These are phyloP conservation scores for Lasiosphaeria miniovina DNA, from an alignment of 495 filamentous ascomycete species.

Conservation along the genomic window DNA sequence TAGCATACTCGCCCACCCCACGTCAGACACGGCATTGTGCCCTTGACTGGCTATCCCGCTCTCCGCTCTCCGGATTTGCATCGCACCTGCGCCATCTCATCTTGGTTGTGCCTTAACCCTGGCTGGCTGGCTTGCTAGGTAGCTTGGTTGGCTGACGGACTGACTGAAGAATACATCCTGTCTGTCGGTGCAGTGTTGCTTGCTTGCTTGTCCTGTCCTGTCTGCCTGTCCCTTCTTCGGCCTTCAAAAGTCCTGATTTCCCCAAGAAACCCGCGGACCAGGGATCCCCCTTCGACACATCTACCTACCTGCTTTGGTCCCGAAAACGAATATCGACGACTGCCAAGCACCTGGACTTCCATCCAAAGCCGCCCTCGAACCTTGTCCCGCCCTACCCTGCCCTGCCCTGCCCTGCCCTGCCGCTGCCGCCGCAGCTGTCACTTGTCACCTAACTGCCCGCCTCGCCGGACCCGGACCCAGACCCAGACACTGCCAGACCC, in stretches of 20 bases:
- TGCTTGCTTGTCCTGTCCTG: background rate
- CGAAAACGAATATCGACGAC: background rate
- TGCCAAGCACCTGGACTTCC: background rate
- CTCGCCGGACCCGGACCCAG: background rate
- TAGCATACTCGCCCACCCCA: background rate
- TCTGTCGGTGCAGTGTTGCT: background rate
- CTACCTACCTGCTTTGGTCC: too few species aligned
- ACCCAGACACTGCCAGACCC: background rate
- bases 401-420: background rate
- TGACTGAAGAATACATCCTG: too few species aligned
- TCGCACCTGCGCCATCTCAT: slow-evolving; percentile 10
- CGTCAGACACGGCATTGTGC: slow-evolving; percentile 25
- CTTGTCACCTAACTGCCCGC: background rate
- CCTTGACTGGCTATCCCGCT: slow-evolving; percentile 15
- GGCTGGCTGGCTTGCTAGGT: too few species aligned
- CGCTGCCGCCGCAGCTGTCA: background rate
- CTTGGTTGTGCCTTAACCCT: background rate
- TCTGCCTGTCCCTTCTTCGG: slow-evolving; percentile 2
- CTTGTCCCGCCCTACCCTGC: background rate
- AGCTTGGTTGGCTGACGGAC: too few species aligned
- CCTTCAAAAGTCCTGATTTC: background rate
- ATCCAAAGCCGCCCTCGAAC: background rate
- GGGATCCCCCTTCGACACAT: background rate
- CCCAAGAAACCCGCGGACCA: background rate
- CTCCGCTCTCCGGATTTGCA: slow-evolving; percentile 26